Base-by-base conservation (phyloP, 108 stramenopile species). In the Chaetoceros tenuissimus region DNA sequence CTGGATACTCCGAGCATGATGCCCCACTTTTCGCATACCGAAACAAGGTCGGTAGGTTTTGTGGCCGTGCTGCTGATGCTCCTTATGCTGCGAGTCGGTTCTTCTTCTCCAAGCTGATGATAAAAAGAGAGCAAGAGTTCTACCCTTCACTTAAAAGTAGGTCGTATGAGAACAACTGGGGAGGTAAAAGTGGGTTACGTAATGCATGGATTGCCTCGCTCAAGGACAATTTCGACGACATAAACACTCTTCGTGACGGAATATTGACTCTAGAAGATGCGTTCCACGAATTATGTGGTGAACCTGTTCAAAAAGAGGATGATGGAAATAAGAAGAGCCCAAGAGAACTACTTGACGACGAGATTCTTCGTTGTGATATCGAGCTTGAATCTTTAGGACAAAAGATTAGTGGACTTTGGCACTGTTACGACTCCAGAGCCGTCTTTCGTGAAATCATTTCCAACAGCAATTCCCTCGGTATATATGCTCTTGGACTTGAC, bases 371-470 rank as follows among this genome's bases (percentile, higher is more conserved):
- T 30, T 79, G 78, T 47, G 84, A 87, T 34, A 84, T 88, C 60
- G 90, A 92, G 52, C 74, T 92, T 21, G 90, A 92, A 60, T 83
- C 84, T 2, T 68, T 87, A 23, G 84, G 87, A 50, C 74, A 62
- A 24, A 68, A 59, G 5, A 67, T 83, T 22, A 73, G 68, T 31
- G 80, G 84, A 19, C 64, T 92, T 1, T 92, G 90, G 90, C 88
- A 84, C 71, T 80, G 73, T 21, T 51, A 49, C 1, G 69, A 71
- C 45, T 73, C 81, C 40, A 64, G 90, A 31, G 76, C 67, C 51
- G 78, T 92, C 18, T 92, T 82, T 62, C 53, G 77, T 22, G 85
- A 92, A 59, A 87, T 91, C 45, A 70, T 88, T 13, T 28, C 34
- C 5, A 63, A 58, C 16, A 30, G 53, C 48, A 48, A 22, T 7